phyloP scores from a whole-genome alignment of 176 grass and related monocot genomes.

The Stipa capillata region DNA sequence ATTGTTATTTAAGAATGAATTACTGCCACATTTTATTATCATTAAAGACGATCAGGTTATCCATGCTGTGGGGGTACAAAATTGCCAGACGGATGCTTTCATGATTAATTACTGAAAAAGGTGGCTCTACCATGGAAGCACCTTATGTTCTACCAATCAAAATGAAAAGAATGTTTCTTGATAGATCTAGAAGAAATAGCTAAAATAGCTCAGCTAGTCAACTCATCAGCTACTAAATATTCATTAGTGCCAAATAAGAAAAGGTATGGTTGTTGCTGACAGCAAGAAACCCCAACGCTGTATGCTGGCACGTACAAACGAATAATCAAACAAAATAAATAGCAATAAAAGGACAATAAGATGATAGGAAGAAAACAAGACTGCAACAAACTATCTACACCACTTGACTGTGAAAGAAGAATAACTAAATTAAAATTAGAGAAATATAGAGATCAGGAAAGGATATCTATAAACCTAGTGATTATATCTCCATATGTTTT shows the following conservation, averaged over 20 bases:
- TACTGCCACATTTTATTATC: not conserved
- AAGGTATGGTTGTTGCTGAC: not conserved
- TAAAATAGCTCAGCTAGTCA: not conserved
- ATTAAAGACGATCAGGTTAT: not conserved
- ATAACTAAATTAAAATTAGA: not conserved
- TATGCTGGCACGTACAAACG: not conserved
- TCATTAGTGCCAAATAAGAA: not conserved
- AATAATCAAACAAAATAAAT: not conserved
- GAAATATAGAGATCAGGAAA: not conserved
- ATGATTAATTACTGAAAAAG: not conserved
- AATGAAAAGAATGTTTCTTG: too few species aligned
- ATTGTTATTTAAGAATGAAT: not conserved
- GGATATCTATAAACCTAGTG: not conserved
- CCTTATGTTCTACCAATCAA: not conserved
- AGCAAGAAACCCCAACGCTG: constrained; percentile 11
- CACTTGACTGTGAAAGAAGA: not conserved
- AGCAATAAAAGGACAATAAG: not conserved
- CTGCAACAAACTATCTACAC: not conserved
- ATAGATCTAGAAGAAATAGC: not conserved
- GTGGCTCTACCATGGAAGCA: not conserved
- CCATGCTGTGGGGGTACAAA: not conserved
- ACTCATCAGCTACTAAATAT: not conserved
- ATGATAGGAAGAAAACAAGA: not conserved
- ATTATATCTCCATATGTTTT: not conserved
- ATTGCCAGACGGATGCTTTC: not conserved